Conservation (phyloP, 805 yeast genomes). For the Teunomyces cretensis region DNA sequence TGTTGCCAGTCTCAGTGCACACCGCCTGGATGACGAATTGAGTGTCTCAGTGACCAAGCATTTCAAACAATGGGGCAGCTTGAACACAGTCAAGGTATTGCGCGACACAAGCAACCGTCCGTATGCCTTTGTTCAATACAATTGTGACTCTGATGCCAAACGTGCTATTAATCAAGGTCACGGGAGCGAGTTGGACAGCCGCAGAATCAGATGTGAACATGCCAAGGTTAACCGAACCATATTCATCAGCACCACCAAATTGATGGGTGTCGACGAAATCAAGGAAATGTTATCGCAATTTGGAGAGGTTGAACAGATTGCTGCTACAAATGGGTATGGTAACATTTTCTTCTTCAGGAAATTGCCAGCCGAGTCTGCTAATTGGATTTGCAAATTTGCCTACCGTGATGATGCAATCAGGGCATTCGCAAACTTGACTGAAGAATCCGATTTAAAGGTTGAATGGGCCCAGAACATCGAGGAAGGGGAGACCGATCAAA, state of each 20-base stretch:
- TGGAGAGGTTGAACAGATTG: conserved; percentile 77
- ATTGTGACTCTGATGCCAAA: conserved; percentile 66
- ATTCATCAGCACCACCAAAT: conserved; percentile 45
- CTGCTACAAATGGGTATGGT: conserved; percentile 40
- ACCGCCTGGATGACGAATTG: conserved; percentile 67
- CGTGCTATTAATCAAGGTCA: conserved; percentile 69
- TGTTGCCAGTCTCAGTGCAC: conserved; percentile 77
- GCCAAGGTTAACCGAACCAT: conserved; percentile 91
- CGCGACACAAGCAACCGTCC: conserved; percentile 81
- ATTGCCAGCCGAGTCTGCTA: conserved; percentile 25
- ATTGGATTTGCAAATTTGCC: conserved; percentile 78
- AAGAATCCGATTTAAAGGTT: conserved; percentile 54
- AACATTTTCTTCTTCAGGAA: conserved; percentile 12
- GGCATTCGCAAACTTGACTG: conserved; percentile 71
- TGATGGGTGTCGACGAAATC: conserved; percentile 32
- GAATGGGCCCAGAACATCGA: conserved; percentile 89
- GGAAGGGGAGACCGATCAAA: background rate
- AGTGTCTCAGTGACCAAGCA: conserved; percentile 66
- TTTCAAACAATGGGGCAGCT: conserved; percentile 68
- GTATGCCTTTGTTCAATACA: conserved; percentile 89
- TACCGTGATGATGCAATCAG: conserved; percentile 85
- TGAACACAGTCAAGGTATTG: conserved; percentile 75
- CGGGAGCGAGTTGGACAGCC: conserved; percentile 65
- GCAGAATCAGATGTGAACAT: conserved; percentile 81
- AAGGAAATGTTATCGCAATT: conserved; percentile 43